Evolutionary conservation across 345 rosid species (phyloP).

Genomic region (Capsella bursapastoris): DNA sequence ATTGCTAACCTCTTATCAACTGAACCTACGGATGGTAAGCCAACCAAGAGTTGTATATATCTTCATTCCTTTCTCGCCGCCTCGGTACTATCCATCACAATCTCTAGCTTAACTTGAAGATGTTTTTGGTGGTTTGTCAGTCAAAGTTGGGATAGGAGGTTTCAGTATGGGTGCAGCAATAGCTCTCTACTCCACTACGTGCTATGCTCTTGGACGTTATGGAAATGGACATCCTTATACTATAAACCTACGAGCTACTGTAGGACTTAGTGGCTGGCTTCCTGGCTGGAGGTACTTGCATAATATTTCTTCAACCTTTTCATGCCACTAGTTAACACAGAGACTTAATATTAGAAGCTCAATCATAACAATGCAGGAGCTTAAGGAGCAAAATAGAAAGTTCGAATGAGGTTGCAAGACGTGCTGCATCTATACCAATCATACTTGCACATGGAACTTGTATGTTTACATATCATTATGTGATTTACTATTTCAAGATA

Average conservation of each 20-base stretch:
- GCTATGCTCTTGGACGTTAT: slow-evolving; percentile 58
- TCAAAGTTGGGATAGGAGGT: slow-evolving; percentile 73
- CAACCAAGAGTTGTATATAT: slow-evolving; percentile 16
- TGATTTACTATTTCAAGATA: slow-evolving; percentile 13
- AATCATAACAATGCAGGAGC: slow-evolving; percentile 49
- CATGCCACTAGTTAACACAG: slow-evolving; percentile 24
- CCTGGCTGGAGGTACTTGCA: slow-evolving; percentile 62
- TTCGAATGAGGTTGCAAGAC: slow-evolving; percentile 57
- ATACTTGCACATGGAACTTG: slow-evolving; percentile 65
- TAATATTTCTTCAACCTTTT: not conserved
- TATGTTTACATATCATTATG: slow-evolving; percentile 30
- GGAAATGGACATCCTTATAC: slow-evolving; percentile 57
- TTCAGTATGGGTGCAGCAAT: slow-evolving; percentile 87
- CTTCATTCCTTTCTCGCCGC: not conserved
- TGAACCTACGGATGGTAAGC: slow-evolving; percentile 71
- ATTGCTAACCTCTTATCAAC: slow-evolving; percentile 75
- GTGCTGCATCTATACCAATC: slow-evolving; percentile 65
- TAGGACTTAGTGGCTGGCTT: slow-evolving; percentile 82
- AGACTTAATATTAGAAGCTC: slow-evolving; percentile 6
- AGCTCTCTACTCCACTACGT: slow-evolving; percentile 70
- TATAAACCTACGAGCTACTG: slow-evolving; percentile 54
- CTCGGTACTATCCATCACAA: not conserved
- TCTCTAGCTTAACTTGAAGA: slow-evolving; percentile 30
- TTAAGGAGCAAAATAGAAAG: slow-evolving; percentile 60
- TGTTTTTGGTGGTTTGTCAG: slow-evolving; percentile 40